These are phyloP conservation scores for Aspergillus piperis DNA, from an alignment of 2,329 filamentous ascomycete species.

Conservation along the genomic window DNA sequence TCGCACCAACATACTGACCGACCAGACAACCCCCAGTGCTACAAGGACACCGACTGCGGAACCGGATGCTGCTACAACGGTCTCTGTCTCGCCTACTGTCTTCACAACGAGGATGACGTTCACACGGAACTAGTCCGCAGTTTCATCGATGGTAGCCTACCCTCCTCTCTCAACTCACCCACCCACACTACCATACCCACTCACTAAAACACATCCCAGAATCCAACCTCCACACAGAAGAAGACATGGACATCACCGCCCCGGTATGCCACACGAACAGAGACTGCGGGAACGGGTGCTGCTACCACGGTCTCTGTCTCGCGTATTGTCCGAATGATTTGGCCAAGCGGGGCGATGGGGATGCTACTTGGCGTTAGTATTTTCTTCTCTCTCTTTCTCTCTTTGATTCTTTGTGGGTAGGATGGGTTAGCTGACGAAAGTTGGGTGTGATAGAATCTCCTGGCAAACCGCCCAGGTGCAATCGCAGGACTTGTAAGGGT, in stretches of 20 bases:
- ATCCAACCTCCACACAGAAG: background rate
- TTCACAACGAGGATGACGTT: background rate
- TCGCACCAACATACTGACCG: background rate
- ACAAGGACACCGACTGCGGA: conserved; percentile 8
- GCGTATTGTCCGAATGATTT: background rate
- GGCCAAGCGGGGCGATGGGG: background rate
- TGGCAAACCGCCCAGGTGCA: no score
- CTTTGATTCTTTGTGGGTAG: no score
- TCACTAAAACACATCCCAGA: background rate
- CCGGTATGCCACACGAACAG: background rate
- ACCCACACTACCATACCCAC: no score
- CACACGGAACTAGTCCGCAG: background rate
- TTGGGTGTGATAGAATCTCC: no score
- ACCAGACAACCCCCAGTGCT: conserved; percentile 1
- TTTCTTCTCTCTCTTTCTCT: background rate
- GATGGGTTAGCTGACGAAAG: no score
- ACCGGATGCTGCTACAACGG: conserved; percentile 10
- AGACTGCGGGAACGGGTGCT: background rate
- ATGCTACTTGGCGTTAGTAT: no score
- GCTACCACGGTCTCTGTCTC: background rate
- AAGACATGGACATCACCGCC: background rate
- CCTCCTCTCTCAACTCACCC: no score
- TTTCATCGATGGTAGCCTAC: background rate
- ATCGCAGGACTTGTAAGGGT: no score
- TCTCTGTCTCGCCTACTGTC: conserved; percentile 7